Evolutionary conservation across 805 yeast species (phyloP), one percentile per base, ranked within the genome.

Genomic region (Pichia californica): DNA sequence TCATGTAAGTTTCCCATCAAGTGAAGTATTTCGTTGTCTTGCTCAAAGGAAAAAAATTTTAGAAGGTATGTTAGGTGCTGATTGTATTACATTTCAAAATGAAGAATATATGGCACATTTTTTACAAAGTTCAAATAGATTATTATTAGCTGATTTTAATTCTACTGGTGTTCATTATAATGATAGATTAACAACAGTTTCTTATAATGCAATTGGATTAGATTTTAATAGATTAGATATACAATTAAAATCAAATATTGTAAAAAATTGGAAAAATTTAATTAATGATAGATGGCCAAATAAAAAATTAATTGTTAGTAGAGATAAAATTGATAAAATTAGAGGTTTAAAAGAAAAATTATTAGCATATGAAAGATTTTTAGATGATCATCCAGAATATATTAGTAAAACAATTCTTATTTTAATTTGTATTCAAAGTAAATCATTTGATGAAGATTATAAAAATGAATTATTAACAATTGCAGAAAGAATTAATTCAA

Each of bases 71-170:
- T 67, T 93, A 26, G 98, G 96, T 11, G 88, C 98, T 2, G 88
- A 87, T 57, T 77, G 83, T 45, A 75, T 93, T 36, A 80, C 89
- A 3, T 89, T 93, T 68, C 99, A 93, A 62, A 89, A 91, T 10
- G 81, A 81, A 25, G 99, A 93, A 62, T 91, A 89, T 54, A 94
- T 88, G 21, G 79, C 95, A 56, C 99, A 93, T 63, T 93, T 93
- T 63, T 67, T 85, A 44, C 97, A 91, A 65, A 88, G 97, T 3
- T 80, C 95, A 54, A 86, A 83, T 52, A 71, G 96, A 43, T 69
- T 93, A 29, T 65, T 93, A 29, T 77, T 88, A 52, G 88, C 94
- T 0, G 97, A 91, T 63, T 77, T 84, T n/a, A 74, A 75, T 38
- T 77, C 74, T 21, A 66, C 63, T 40, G 81, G 83, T 27, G 61